Base-by-base conservation (phyloP, 75 land plant species). In the Azolla pinnata region DNA sequence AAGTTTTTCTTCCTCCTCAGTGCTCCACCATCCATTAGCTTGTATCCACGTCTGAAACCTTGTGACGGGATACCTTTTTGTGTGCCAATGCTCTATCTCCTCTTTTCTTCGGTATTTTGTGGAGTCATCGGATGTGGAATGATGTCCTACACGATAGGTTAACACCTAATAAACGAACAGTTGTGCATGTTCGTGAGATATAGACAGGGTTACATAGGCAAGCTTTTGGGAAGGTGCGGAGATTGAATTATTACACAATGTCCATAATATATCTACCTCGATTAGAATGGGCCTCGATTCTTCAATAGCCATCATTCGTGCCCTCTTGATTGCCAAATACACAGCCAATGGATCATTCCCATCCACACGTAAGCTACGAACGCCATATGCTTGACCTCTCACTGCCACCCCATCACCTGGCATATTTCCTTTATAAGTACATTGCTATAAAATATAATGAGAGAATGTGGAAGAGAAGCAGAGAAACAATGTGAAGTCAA, bases 101-200 rank as follows among this genome's bases (percentile, higher is more conserved):
- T 87, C 79, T 17, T 57, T 54, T 26, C 78, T 62, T 14, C 97
- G 74, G 49, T 91, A 91, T 47, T 91, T 91, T 25, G 88, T 78
- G 14, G 93, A 91, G 48, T 91, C 97, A 73, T 91, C 97, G 0
- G 93, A 87, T 44, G 97, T 87, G 7, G 97, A 87, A 66, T 91
- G 97, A 64, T 91, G 97, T 4, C 93, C 83, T 0, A 77, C 97
- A 59, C 97, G 64, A 44, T 90, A 90, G 10, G 92, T 90, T 21
- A 90, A 62, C 51, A 81, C 92, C 96, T 86, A 52, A 2, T 25
- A 52, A 16, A 20, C 54, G 12, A 5, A 35, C 40, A 35, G 12
- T 35, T 5, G 40, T 35, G 12, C 5, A 35, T 27, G n/a, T 24
- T 16, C 32, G 51, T 8, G 4, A 50, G 24, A 18, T 9, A 50